phyloP scores from a whole-genome alignment of 768 basidiomycete genomes.

The Tubosaeta sp. region DNA sequence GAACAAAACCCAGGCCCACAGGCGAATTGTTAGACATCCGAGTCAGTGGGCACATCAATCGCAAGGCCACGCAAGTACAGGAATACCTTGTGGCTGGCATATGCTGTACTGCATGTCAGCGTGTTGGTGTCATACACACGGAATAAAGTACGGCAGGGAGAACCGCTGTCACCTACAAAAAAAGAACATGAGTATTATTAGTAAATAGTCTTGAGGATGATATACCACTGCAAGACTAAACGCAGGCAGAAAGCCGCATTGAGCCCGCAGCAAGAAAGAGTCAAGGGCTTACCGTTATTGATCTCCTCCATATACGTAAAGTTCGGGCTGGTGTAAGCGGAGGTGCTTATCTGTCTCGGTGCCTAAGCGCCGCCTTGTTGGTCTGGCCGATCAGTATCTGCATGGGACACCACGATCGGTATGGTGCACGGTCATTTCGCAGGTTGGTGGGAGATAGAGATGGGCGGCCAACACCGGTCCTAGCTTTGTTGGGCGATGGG shows the following conservation, averaged over 20 bases:
- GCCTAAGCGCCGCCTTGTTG: conserved; percentile 3
- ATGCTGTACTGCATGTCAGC: neutral
- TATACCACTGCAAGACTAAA: too few relatives aligned
- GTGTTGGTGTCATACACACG: neutral
- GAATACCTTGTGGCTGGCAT: neutral
- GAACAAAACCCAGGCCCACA: too few relatives aligned
- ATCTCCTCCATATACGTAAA: conserved; percentile 1
- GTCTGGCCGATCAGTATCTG: neutral
- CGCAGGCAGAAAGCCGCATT: too few relatives aligned
- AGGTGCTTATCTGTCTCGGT: conserved; percentile 4
- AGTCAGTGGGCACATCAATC: too few relatives aligned
- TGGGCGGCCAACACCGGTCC: neutral
- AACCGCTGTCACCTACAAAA: conserved; percentile 2
- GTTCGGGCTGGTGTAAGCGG: neutral
- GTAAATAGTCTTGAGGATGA: neutral
- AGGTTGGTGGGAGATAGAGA: neutral
- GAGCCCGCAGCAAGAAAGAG: neutral
- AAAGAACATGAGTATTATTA: neutral
- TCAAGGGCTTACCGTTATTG: too few relatives aligned
- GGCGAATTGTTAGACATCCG: neutral
- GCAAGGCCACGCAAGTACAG: too few relatives aligned
- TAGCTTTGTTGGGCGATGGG: neutral
- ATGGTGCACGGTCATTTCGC: neutral
- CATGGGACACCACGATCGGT: neutral
- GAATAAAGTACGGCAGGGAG: neutral